Conservation (phyloP, 495 filamentous ascomycete species). For the Lasiosphaeris hirsuta region DNA sequence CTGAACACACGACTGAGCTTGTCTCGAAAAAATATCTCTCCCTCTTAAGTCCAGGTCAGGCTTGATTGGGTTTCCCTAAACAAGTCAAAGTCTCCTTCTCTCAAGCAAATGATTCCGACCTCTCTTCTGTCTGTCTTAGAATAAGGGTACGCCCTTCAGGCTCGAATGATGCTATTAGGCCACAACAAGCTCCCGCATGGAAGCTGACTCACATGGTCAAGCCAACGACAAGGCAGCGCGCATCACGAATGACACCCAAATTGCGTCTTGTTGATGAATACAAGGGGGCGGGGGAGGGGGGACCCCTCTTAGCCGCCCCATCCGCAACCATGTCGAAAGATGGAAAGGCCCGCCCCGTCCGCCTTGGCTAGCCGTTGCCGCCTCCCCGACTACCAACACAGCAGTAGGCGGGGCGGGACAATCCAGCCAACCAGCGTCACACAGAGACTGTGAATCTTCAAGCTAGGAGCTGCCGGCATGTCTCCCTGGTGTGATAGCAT, state of each 20-base stretch:
- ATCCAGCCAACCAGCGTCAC: slow-evolving; percentile 6
- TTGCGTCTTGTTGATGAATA: neutral
- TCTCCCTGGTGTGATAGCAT: neutral
- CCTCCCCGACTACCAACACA: neutral
- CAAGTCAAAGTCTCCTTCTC: too few relatives aligned
- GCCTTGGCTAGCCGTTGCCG: slow-evolving; percentile 4
- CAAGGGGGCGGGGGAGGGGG: too few relatives aligned
- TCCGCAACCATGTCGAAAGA: slow-evolving; percentile 5
- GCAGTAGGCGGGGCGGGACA: neutral
- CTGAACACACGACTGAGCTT: too few relatives aligned
- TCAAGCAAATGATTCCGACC: too few relatives aligned
- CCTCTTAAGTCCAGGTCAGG: too few relatives aligned
- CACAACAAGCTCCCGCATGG: too few relatives aligned
- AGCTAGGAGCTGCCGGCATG: slow-evolving; percentile 5
- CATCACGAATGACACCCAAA: neutral
- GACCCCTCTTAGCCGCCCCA: neutral
- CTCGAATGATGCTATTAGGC: neutral
- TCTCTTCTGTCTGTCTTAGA: too few relatives aligned
- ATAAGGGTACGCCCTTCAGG: neutral
- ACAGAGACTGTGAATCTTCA: neutral
- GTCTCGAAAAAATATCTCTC: too few relatives aligned
- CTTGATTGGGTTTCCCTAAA: too few relatives aligned
- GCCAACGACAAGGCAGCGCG: neutral
- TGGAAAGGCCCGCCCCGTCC: slow-evolving; percentile 8
- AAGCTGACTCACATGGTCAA: too few relatives aligned